These are phyloP conservation scores for Globisporangium paddicum DNA, from an alignment of 352 stramenopile genomes.

Conservation along the genomic window DNA sequence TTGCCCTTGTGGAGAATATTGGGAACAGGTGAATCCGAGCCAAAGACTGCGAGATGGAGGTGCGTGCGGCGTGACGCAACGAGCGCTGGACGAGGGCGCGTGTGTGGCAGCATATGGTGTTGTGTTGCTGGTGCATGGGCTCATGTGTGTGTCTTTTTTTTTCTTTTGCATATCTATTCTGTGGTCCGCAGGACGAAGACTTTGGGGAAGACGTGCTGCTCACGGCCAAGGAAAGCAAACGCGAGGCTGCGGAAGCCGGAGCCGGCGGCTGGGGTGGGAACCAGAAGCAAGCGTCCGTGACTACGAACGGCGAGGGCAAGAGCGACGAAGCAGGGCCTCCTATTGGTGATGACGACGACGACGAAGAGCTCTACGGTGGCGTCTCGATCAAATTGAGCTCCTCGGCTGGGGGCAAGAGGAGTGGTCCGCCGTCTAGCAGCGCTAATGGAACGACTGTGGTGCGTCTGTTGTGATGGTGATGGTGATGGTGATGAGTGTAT, in stretches of 20 bases:
- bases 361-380: conserved; percentile 73
- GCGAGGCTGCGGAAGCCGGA: conserved; percentile 7
- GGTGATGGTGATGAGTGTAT: background rate
- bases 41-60: conserved; percentile 17
- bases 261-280: conserved; percentile 5
- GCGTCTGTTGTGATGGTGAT: background rate
- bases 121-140: background rate
- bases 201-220: conserved; percentile 78
- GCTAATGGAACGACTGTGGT: background rate
- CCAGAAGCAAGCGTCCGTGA: background rate
- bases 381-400: conserved; percentile 69
- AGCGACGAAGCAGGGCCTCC: background rate
- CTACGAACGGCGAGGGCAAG: background rate
- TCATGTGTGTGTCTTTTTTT: conserved; percentile 6
- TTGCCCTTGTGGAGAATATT: background rate
- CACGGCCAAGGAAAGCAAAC: conserved; percentile 13
- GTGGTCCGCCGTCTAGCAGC: conserved; percentile 4
- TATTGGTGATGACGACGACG: conserved; percentile 31
- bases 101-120: too few relatives aligned
- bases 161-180: background rate
- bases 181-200: conserved; percentile 54
- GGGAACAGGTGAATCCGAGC: background rate
- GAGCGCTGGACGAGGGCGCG: background rate
- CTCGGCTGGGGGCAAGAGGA: conserved; percentile 14
- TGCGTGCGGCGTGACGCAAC: background rate